Evolutionary conservation across 768 basidiomycete species (phyloP), one percentile per base, ranked within the genome.

Genomic region (Trametes punicea): DNA sequence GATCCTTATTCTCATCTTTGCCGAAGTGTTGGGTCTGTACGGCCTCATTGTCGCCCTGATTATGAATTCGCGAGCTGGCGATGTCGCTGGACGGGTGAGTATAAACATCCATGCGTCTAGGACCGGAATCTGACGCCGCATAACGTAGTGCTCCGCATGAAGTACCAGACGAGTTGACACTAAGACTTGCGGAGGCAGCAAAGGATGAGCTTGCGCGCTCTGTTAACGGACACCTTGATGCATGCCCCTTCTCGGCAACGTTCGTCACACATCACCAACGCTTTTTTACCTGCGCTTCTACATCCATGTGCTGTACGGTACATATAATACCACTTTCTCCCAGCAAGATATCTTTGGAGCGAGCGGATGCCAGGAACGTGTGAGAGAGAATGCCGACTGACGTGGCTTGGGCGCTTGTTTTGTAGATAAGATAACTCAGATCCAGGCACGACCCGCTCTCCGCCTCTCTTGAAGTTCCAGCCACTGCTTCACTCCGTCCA

Each of bases 1-100:
- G 93, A 96, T 97, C 63, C 81, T 98, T 58, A 98, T 99, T 72
- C 90, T 99, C 76, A 99, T 98, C 82, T 97, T 93, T 70, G 90
- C 91, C 26, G 91, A 93, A 81, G 91, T 96, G 3, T 73, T 94
- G 77, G 93, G 93, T 76, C 83, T 95, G 29, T 96, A 95, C 71
- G 94, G 87, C 59, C 82, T 96, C 60, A 96, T 96, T 67, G 93
- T 96, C 61, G 93, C 94, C 15, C 84, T 97, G 41, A 96, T 96
- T 77, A 91, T 96, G 88, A 93, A 60, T 53, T 60, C 58, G 45
- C 53, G 58, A 20, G 58, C 58, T 23, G 53, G 53, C 51, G 58
- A 60, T 38, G 34, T 47, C 23, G 56, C 34, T 45, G 51, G 55
- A 21, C 51, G 51, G 29, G 68, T 69, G 46, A 46, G 68, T 65